Percentiles rank a stretch among this genome's conserved stretches.
phyloP scores from a whole-genome alignment of 129 eudicot genomes.

The Artemisia tridentata region DNA sequence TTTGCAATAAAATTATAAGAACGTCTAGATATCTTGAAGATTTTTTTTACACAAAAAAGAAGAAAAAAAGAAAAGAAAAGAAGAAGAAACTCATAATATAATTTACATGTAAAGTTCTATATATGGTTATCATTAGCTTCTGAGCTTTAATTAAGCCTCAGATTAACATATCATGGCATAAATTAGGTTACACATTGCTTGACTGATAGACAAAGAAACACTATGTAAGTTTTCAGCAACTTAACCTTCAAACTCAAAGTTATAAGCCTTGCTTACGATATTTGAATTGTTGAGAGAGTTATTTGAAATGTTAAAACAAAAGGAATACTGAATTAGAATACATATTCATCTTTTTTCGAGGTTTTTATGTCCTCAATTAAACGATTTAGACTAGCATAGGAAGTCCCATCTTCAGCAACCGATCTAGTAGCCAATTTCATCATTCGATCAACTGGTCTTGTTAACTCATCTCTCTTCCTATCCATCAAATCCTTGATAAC shows the following conservation, averaged over 20 bases:
- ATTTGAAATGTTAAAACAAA: too few species aligned
- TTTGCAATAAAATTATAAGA: too few species aligned
- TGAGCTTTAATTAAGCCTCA: too few species aligned
- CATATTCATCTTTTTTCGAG: conserved; percentile 5
- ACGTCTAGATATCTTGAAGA: too few species aligned
- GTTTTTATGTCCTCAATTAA: conserved; percentile 40
- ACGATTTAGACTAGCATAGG: conserved; percentile 33
- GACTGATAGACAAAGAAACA: too few species aligned
- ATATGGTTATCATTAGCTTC: too few species aligned
- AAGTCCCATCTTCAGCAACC: conserved; percentile 44
- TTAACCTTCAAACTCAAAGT: background rate
- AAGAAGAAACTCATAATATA: too few species aligned
- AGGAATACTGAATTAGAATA: background rate
- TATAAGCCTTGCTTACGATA: background rate
- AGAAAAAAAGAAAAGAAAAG: too few species aligned
- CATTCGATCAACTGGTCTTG: conserved; percentile 33
- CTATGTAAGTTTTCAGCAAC: background rate
- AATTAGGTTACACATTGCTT: too few species aligned
- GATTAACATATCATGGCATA: too few species aligned
- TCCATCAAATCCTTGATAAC: conserved; percentile 61
- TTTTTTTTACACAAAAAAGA: too few species aligned
- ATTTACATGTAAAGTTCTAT: too few species aligned
- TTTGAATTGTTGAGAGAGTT: background rate
- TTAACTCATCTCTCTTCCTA: conserved; percentile 38
- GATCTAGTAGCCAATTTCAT: conserved; percentile 37